A percentile compares a stretch with the other conserved stretches of the same genome.
These are phyloP conservation scores for Leccinum olivaceoglutinosum DNA, from an alignment of 1,284 basidiomycete genomes.

Conservation along the genomic window DNA sequence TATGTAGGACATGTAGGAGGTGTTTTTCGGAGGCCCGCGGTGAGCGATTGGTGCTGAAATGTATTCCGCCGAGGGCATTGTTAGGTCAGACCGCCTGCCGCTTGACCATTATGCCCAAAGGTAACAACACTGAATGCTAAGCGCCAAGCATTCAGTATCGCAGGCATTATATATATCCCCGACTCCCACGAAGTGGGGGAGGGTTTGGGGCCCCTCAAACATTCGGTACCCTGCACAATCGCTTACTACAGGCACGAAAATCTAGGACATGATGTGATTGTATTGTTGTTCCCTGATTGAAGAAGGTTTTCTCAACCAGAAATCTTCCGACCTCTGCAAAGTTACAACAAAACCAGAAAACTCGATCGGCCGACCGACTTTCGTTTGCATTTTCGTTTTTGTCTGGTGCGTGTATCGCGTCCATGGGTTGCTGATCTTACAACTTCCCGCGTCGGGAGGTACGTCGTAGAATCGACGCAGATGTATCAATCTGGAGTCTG, in stretches of 20 bases:
- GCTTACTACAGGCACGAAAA: too few species aligned
- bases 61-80: not conserved
- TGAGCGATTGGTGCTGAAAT: not conserved
- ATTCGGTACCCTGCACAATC: not conserved
- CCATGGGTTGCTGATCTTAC: too few species aligned
- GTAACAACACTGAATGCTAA: not conserved
- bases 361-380: not conserved
- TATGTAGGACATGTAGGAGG: not conserved
- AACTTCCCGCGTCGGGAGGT: too few species aligned
- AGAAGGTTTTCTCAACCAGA: too few species aligned
- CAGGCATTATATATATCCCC: not conserved
- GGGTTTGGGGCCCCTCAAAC: not conserved
- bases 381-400: not conserved
- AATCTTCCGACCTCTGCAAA: not conserved
- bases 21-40: not conserved
- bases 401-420: not conserved
- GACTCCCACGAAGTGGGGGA: not conserved
- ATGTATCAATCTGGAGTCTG: too few species aligned
- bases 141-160: not conserved
- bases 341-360: not conserved
- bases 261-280: not conserved
- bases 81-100: not conserved
- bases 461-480: too few species aligned
- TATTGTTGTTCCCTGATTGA: not conserved
- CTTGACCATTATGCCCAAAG: not conserved